phyloP scores from a whole-genome alignment of 1,284 basidiomycete species.

The Heliocybe sulcata region DNA sequence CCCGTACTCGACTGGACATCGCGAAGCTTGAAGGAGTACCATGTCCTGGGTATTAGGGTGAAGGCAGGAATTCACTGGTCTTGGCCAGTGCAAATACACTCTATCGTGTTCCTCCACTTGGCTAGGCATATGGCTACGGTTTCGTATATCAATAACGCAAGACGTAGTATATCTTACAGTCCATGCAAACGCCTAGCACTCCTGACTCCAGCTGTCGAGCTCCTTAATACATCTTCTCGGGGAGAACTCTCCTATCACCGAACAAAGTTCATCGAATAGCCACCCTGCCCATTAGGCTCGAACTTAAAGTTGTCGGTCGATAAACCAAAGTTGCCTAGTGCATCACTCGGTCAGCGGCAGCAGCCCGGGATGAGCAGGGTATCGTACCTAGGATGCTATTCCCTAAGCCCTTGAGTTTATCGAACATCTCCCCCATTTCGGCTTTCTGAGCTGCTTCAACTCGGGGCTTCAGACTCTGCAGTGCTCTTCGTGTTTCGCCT shows the following conservation, averaged over 20 bases:
- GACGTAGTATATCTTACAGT: too few species aligned
- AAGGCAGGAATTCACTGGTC: too few species aligned
- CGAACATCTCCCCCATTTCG: constrained; percentile 91
- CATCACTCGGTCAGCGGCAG: background rate
- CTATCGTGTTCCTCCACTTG: too few species aligned
- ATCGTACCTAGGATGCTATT: constrained; percentile 81
- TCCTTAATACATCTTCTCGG: background rate
- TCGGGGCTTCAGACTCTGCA: constrained; percentile 55
- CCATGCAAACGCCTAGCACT: too few species aligned
- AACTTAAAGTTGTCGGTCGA: constrained; percentile 96
- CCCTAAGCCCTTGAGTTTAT: constrained; percentile 89
- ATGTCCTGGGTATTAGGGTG: too few species aligned
- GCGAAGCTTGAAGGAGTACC: too few species aligned
- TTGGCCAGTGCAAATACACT: too few species aligned
- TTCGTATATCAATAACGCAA: too few species aligned
- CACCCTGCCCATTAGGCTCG: constrained; percentile 85
- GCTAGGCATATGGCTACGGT: too few species aligned
- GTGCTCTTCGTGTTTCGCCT: constrained; percentile 38
- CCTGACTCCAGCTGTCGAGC: too few species aligned
- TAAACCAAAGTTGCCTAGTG: constrained; percentile 74
- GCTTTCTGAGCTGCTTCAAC: constrained; percentile 72
- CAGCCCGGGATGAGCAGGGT: too few species aligned
- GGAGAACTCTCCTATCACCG: constrained; percentile 21
- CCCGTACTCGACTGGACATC: too few species aligned
- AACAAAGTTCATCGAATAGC: constrained; percentile 88